Evolutionary conservation across 331 rosid species (phyloP), one percentile per base, ranked within the genome.

Genomic region (Saraca asoca): DNA sequence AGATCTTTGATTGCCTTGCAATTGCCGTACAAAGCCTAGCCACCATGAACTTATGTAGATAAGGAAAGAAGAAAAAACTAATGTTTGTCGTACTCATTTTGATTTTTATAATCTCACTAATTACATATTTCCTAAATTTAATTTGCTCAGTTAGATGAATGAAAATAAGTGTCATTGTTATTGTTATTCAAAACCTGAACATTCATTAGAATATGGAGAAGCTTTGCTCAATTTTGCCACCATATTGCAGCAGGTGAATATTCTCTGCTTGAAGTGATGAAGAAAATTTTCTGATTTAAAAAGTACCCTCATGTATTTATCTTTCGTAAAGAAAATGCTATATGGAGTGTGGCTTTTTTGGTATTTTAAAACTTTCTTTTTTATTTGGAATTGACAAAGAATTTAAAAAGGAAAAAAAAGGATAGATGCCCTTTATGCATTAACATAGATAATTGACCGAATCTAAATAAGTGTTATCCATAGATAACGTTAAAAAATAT

Each of bases 331-430:
- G 20, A 20, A 46, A 24, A 38, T 39, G 66, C 12, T 39, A 76
- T 62, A 62, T 48, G 24, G 48, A 45, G 31, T 15, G 48, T 62
- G 62, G 34, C 71, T 59, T 60, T 72, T 69, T 9, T 64, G 16
- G 72, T 79, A 79, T 75, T 79, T 78, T 34, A 56, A 51, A 51
- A 69, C 79, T 82, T 75, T 79, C 80, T 83, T 24, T 24, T 24
- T 24, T 24, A 3, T 24, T 24, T 24, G 31, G 31, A 24, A 24
- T 24, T 24, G 31, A 24, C 1, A 24, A 76, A 68, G n/a, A n/a
- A n/a, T n/a, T n/a, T n/a, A n/a, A n/a, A n/a, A n/a, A n/a, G n/a
- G n/a, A n/a, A n/a, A n/a, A n/a, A n/a, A n/a, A n/a, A n/a, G n/a
- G n/a, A n/a, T n/a, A n/a, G n/a, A n/a, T n/a, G n/a, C n/a, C n/a